Evolutionary conservation across 2,329 filamentous ascomycete species (phyloP).

Genomic region (Furcasterigmium sp.): DNA sequence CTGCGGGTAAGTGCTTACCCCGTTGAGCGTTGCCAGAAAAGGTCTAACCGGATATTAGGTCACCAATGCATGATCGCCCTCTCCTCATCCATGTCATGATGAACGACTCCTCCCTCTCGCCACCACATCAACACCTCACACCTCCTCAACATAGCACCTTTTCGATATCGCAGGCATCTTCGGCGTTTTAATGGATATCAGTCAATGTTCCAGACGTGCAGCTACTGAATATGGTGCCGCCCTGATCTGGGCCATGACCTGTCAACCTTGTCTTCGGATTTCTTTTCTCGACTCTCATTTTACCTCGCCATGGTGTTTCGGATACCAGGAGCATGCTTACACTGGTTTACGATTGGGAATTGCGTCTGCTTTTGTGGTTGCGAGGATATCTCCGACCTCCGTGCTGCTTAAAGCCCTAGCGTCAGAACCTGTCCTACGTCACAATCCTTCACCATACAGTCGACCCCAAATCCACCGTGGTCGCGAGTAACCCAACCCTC

Average conservation of each 20-base stretch:
- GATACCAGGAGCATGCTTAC: background rate
- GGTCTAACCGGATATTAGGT: conserved; percentile 33
- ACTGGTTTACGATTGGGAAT: background rate
- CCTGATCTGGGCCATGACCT: too few species aligned
- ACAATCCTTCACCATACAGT: background rate
- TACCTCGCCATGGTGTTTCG: background rate
- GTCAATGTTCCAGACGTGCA: conserved; percentile 22
- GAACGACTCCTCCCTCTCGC: conserved; percentile 22
- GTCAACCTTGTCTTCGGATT: too few species aligned
- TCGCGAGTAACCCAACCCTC: background rate
- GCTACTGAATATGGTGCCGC: too few species aligned
- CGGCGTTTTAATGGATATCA: conserved; percentile 35
- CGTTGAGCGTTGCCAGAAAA: background rate
- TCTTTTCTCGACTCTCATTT: conserved; percentile 25
- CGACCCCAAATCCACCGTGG: too few species aligned
- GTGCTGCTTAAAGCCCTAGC: background rate
- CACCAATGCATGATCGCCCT: conserved; percentile 49
- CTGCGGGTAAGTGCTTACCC: conserved; percentile 66
- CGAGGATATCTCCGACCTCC: background rate
- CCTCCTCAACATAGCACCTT: conserved; percentile 24
- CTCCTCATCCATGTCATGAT: conserved; percentile 26
- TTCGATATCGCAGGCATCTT: conserved; percentile 33
- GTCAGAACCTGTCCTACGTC: background rate
- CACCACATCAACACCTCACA: conserved; percentile 24
- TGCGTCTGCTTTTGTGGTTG: background rate